phyloP scores from a whole-genome alignment of 441 rosid species.

The Pelargonium cotyledonis region DNA sequence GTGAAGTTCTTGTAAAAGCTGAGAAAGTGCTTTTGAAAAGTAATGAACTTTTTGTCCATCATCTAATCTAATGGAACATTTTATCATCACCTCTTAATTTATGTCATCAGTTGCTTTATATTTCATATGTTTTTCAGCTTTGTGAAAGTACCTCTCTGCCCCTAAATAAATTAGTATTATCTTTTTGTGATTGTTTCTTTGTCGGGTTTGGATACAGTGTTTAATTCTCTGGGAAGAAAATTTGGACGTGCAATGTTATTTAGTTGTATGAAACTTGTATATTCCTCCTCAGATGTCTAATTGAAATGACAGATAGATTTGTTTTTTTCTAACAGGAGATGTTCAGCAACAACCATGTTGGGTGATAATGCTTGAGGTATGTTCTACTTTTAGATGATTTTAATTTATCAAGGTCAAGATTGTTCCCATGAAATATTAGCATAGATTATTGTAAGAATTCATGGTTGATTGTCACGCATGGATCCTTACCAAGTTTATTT shows the following conservation, averaged over 20 bases:
- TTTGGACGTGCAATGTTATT: neutral
- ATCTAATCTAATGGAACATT: too few species aligned
- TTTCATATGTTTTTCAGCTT: neutral
- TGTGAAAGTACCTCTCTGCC: too few species aligned
- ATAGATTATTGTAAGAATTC: slow-evolving; percentile 5
- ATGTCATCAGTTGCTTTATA: too few species aligned
- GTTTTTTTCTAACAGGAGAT: slow-evolving; percentile 42
- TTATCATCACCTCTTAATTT: too few species aligned
- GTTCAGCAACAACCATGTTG: slow-evolving; percentile 79
- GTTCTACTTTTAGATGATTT: slow-evolving; percentile 15
- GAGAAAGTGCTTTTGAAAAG: too few species aligned
- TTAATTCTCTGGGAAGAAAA: neutral
- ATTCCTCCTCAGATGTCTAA: slow-evolving; percentile 2
- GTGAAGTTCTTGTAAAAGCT: too few species aligned
- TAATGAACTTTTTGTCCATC: too few species aligned
- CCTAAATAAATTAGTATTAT: too few species aligned
- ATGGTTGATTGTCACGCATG: slow-evolving; percentile 6
- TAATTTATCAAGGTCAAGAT: neutral
- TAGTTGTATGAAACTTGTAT: neutral
- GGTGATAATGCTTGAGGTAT: slow-evolving; percentile 97
- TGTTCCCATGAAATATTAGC: slow-evolving; percentile 12
- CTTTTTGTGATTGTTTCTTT: too few species aligned
- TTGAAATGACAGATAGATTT: slow-evolving; percentile 11
- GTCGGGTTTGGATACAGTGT: neutral
- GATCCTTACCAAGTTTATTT: neutral